A percentile compares a stretch with the other conserved stretches of the same genome.
phyloP scores from a whole-genome alignment of 768 basidiomycete species.

The Exidia glandulosa region DNA sequence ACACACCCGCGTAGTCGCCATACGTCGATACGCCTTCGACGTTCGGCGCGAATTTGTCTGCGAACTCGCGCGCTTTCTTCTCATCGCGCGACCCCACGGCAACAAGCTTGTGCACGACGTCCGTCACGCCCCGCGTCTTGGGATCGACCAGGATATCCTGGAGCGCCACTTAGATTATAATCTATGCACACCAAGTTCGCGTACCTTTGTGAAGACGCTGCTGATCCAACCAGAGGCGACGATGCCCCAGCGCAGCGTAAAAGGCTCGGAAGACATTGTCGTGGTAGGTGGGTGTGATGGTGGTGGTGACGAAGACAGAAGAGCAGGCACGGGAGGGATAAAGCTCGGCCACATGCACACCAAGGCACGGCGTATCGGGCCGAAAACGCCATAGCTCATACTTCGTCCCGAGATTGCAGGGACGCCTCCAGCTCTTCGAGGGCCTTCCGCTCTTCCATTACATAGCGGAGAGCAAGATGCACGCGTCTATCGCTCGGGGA shows the following conservation, averaged over 20 bases:
- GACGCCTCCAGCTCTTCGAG: no score
- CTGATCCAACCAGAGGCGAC: conserved; percentile 76
- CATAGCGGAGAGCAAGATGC: no score
- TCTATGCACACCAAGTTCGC: conserved; percentile 1
- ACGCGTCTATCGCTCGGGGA: not conserved
- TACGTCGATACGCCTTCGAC: conserved; percentile 51
- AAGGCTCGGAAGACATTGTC: conserved; percentile 20
- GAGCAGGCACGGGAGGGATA: not conserved
- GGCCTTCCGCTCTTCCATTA: no score
- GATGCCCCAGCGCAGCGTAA: conserved; percentile 69
- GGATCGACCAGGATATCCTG: conserved; percentile 74
- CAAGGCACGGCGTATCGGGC: no score
- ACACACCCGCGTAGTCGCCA: conserved; percentile 66
- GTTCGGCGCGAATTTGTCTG: conserved; percentile 37
- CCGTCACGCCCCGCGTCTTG: conserved; percentile 55
- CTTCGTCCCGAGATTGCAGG: no score
- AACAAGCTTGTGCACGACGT: conserved; percentile 54
- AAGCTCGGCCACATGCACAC: no score
- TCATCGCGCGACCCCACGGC: conserved; percentile 71
- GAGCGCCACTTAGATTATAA: not conserved
- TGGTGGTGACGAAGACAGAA: not conserved
- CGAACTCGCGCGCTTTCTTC: conserved; percentile 60
- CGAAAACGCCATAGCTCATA: no score
- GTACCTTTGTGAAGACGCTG: conserved; percentile 52
- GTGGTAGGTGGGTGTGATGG: no score